Evolutionary conservation across 2,329 filamentous ascomycete species (phyloP).

Genomic region (Exophiala calicioides): DNA sequence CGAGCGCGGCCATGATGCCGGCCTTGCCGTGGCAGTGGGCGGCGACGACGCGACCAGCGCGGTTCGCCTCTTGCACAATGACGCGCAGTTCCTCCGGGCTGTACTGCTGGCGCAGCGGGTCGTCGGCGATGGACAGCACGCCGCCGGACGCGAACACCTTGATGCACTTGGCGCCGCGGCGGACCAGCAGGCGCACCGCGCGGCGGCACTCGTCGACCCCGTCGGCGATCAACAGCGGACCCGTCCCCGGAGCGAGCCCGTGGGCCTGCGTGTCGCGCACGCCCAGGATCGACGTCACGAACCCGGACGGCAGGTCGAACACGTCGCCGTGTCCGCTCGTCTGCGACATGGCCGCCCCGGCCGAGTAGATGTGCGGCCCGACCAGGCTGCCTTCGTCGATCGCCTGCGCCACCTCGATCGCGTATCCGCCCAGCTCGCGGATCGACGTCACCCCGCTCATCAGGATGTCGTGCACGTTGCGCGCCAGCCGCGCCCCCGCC

Average conservation of each 20-base stretch:
- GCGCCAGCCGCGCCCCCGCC: conserved; percentile 45
- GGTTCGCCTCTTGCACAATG: conserved; percentile 48
- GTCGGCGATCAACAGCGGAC: conserved; percentile 41
- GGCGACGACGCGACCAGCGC: conserved; percentile 44
- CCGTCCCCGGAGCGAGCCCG: conserved; percentile 9
- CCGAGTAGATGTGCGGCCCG: conserved; percentile 53
- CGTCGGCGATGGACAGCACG: conserved; percentile 46
- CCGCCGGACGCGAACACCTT: conserved; percentile 51
- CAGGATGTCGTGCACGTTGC: conserved; percentile 46
- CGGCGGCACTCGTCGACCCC: conserved; percentile 50
- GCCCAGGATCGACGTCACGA: conserved; percentile 25
- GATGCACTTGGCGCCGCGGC: conserved; percentile 52
- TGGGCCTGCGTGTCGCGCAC: conserved; percentile 20
- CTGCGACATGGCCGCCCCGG: conserved; percentile 47
- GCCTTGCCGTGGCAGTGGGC: conserved; percentile 51
- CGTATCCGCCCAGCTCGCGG: conserved; percentile 52
- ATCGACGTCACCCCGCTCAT: conserved; percentile 55
- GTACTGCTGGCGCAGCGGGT: conserved; percentile 49
- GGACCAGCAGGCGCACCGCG: conserved; percentile 46
- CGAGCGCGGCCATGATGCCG: conserved; percentile 50
- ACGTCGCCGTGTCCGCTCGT: conserved; percentile 54
- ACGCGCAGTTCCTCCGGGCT: conserved; percentile 46
- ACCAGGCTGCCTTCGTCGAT: conserved; percentile 49
- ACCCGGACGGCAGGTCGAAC: conserved; percentile 38
- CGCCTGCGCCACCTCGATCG: conserved; percentile 45